Evolutionary conservation across 306 rosid species (phyloP).

Genomic region (Canavalia ensiformis): DNA sequence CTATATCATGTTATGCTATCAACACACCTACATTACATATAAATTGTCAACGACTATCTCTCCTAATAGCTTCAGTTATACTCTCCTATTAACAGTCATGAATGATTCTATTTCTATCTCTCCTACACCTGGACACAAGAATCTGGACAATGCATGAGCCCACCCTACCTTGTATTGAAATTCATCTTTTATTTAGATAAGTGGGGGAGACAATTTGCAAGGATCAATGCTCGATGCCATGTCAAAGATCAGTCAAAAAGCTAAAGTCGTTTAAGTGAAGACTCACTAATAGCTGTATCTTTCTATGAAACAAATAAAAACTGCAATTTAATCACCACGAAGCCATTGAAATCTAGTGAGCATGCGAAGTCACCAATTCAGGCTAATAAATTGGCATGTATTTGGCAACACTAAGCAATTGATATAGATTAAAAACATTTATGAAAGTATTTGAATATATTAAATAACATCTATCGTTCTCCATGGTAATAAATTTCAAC

Average conservation of each 20-base stretch:
- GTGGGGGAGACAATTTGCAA: neutral
- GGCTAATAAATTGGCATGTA: conserved; percentile 4
- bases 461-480: conserved; percentile 8
- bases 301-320: neutral
- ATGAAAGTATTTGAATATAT: conserved; percentile 13
- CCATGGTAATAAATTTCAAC: conserved; percentile 24
- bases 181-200: conserved; percentile 3
- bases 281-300: neutral
- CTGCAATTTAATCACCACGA: neutral
- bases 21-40: neutral
- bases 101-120: conserved; percentile 3
- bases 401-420: conserved; percentile 23
- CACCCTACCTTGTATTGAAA: neutral
- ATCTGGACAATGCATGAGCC: neutral
- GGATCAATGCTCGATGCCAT: neutral
- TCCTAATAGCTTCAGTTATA: neutral
- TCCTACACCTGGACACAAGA: neutral
- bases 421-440: neutral
- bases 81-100: neutral
- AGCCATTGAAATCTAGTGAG: conserved; percentile 6
- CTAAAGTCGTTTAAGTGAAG: neutral
- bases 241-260: neutral
- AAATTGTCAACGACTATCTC: neutral
- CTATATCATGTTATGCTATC: neutral
- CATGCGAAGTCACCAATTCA: neutral